Evolutionary conservation across 345 rosid genomes (phyloP), one percentile per base, ranked within the genome.

Genomic region (Xanthoceras sorbifolium): DNA sequence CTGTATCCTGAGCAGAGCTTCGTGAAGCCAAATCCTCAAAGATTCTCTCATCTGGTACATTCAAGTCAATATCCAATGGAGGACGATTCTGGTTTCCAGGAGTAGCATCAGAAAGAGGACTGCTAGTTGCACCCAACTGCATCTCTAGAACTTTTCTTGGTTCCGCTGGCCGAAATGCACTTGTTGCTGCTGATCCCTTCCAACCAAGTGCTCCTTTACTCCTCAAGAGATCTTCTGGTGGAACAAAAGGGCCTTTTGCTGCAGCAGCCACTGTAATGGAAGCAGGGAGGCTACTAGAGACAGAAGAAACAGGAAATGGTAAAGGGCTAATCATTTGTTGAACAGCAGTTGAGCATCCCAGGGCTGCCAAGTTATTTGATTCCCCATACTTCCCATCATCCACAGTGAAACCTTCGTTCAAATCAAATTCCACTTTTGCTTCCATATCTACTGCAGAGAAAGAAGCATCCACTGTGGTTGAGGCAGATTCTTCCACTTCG

Each of bases 151-250:
- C 25, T 79, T 87, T 93, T 80, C 98, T 83, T 17, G 98, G 97
- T 82, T 90, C 99, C 69, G 99, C 97, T 26, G 99, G 99, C 12
- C 99, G 86, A 83, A 95, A 95, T 15, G 99, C 99, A 83, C 99
- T 95, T 25, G 99, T 95, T 60, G 99, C 99, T 1, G 98, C 99
- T 29, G 98, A 91, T 66, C 99, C 99, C 85, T 91, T 95, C 99
- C 99, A 95, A 54, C 99, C 98, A 85, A 91, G 83, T 71, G 81
- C 84, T 36, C 84, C 91, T 84, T 87, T 95, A 65, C 84, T 86
- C 83, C 83, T 88, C 76, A 93, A 75, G 14, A 90, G 75, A 75
- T 95, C 90, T n/a, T 89, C 90, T 15, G 89, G 94, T 3, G 94
- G 98, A 59, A 91, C 87, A 88, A 95, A 95, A 1, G 92, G 79